These are phyloP conservation scores for Claviceps digitariae DNA, from an alignment of 2,329 filamentous ascomycete genomes.

Conservation along the genomic window DNA sequence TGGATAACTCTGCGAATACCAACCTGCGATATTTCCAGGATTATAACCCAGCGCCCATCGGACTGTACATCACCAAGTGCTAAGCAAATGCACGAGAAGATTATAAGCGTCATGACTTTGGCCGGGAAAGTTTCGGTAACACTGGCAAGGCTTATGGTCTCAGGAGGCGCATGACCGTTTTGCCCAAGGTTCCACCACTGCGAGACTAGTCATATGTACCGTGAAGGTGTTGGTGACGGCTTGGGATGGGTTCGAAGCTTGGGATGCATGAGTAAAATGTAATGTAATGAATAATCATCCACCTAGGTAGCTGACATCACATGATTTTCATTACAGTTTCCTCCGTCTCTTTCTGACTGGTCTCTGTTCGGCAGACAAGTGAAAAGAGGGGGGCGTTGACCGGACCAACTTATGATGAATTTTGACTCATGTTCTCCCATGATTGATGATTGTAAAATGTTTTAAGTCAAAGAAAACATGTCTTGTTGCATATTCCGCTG, in stretches of 20 bases:
- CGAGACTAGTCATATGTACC: background rate
- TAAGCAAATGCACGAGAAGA: slow-evolving; percentile 5
- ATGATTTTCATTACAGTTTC: background rate
- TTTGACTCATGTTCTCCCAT: no score
- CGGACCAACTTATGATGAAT: no score
- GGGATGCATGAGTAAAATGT: background rate
- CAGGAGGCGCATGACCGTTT: background rate
- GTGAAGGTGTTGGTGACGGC: background rate
- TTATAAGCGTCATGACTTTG: background rate
- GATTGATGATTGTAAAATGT: no score
- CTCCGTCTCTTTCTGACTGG: background rate
- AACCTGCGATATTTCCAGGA: slow-evolving; percentile 50
- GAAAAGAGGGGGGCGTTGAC: no score
- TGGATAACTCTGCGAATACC: slow-evolving; percentile 34
- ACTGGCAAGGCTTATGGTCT: background rate
- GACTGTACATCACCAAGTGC: slow-evolving; percentile 24
- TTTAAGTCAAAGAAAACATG: no score
- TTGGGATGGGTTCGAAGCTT: background rate
- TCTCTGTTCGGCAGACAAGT: no score
- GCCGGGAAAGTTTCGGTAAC: background rate
- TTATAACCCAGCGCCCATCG: slow-evolving; percentile 36
- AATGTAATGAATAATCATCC: background rate
- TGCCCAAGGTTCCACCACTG: background rate
- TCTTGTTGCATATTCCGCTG: no score
- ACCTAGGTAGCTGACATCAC: background rate